Evolutionary conservation across 164 flowering plant species (phyloP), one percentile per base, ranked within the genome.

Genomic region (Sextonia rubra): DNA sequence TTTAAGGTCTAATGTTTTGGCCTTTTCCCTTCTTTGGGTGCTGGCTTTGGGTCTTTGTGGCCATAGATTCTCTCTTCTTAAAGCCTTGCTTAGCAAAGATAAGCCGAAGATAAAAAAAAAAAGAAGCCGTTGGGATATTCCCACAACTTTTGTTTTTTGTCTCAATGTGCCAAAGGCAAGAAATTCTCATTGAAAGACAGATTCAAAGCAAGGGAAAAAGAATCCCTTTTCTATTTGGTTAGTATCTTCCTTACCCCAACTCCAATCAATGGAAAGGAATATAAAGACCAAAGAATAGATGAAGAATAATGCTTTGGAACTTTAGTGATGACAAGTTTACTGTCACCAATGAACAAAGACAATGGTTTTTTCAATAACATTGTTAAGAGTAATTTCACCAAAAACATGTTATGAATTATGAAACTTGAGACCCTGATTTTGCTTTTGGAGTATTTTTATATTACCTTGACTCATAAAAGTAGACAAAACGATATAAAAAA

Each of bases 81-180:
- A 66, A 25, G 52, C 12, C 4, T 66, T 32, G 24, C 18, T 32
- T 18, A 26, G 67, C n/a, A 32, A 11, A 7, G 52, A 66, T 14
- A 66, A 66, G 29, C 18, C 24, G 47, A 24, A 23, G 24, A 68
- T 12, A 22, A 4, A 37, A 37, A 22, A 23, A 68, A 27, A 52
- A 56, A 29, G 20, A 26, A 69, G 71, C 71, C 71, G 71, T 27
- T 69, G 63, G 62, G 63, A 69, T 27, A 69, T 69, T 69, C 71
- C 71, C 71, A 25, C 71, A 61, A 52, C 71, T 69, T 69, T 69
- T 56, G 9, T 23, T 27, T 25, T 69, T 69, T 69, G 71, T 69
- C 71, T 69, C 20, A 20, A 69, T 22, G 44, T 44, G 30, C 15
- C 61, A 44, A 69, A 52, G 63, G 64, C 63, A 49, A 24, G 30